Evolutionary conservation across 768 basidiomycete genomes (phyloP).

Genomic region (Amyloporia xantha): DNA sequence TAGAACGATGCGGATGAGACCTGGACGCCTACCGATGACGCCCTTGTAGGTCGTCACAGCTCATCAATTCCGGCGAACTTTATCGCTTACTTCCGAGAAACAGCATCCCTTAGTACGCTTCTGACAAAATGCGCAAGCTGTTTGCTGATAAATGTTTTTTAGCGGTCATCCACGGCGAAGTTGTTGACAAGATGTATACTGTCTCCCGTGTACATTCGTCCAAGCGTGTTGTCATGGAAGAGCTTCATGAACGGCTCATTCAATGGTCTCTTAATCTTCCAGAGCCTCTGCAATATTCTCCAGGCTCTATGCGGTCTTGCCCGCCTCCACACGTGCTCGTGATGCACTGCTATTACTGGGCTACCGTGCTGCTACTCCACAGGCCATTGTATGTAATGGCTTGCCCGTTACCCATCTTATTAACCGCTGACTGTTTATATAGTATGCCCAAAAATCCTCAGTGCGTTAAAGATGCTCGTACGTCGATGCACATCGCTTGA

Average conservation of each 20-base stretch:
- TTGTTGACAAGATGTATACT: conserved; percentile 67
- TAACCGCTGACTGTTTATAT: neutral
- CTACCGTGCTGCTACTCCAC: conserved; percentile 63
- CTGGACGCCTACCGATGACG: conserved; percentile 40
- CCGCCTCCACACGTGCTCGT: conserved; percentile 64
- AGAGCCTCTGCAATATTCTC: conserved; percentile 48
- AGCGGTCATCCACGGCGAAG: conserved; percentile 63
- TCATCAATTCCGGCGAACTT: conserved; percentile 37
- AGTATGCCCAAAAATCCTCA: conserved; percentile 74
- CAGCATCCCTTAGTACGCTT: conserved; percentile 53
- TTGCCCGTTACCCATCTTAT: neutral
- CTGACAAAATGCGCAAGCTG: neutral
- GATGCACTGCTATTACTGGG: conserved; percentile 74
- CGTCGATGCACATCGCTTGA: too few species aligned
- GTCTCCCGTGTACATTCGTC: conserved; percentile 43
- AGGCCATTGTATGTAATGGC: conserved; percentile 63
- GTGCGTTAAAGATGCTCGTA: too few species aligned
- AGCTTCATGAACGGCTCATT: conserved; percentile 55
- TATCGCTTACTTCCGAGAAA: conserved; percentile 47
- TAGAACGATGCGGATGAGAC: conserved; percentile 50
- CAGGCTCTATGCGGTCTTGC: conserved; percentile 40
- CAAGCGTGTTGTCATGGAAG: conserved; percentile 40
- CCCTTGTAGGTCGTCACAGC: conserved; percentile 32
- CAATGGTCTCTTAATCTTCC: conserved; percentile 72
- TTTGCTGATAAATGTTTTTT: neutral